Evolutionary conservation across 192 early-diverging fungal genomes (phyloP), one percentile per base, ranked within the genome.

Genomic region (Spizellomyces sp.): DNA sequence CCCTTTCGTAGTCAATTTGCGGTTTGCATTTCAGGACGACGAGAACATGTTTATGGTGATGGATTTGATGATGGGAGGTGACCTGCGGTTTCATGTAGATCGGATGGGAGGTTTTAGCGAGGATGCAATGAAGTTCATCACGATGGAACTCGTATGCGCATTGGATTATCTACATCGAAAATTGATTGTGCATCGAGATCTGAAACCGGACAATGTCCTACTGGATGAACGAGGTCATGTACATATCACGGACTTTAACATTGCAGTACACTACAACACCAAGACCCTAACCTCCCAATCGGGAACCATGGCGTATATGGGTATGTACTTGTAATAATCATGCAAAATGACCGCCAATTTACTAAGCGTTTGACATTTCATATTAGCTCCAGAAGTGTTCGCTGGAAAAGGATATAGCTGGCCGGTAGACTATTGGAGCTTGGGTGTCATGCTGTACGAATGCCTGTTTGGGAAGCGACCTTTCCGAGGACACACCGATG

Each of bases 231-330:
- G 45, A 21, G 84, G 84, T 17, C 84, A 86, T 75, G 74, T 82
- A 6, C 78, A 82, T 57, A 47, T 85, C 17, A 83, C 84, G n/a
- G 84, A 85, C 58, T 85, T 85, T 60, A 85, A 85, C 61, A 83
- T 82, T 65, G 78, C 80, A 15, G 92, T 92, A 21, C 65, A 70
- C 15, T 76, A 50, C 43, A 50, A 54, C 17, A 64, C 17, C n/a
- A 64, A 69, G 21, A 60, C 58, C 22, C 65, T 95, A 57, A 93
- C 86, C 15, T 91, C 92, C n/a, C 89, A 90, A 10, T 92, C 94
- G 6, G 96, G 96, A 36, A 96, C 95, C 0, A 83, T 89, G 27
- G 85, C 88, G n/a, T 98, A 98, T 73, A 96, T 98, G 94, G 93
- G 81, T 83, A 64, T 14, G 64, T 45, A 43, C 9, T 6, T 48